These are phyloP conservation scores for Diaporthe vaccinii DNA, from an alignment of 2,329 filamentous ascomycete species.

Conservation along the genomic window DNA sequence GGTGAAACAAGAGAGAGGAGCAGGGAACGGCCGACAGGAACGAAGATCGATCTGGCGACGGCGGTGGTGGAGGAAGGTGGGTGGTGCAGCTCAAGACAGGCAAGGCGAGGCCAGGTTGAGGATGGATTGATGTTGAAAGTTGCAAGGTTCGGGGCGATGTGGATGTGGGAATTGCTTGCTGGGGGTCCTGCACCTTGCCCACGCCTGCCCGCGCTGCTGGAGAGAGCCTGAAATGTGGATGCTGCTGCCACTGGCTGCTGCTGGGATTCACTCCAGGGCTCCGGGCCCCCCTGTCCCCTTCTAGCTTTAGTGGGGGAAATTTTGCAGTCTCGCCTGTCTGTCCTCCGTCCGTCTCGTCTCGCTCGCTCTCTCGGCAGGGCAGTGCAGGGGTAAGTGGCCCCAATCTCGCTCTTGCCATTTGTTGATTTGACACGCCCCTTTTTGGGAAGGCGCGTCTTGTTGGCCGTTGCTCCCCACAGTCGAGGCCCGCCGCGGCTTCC, in stretches of 20 bases:
- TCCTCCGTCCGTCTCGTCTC: slow-evolving; percentile 10
- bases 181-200: slow-evolving; percentile 16
- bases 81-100: slow-evolving; percentile 32
- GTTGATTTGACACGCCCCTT: slow-evolving; percentile 39
- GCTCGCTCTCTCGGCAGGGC: slow-evolving; percentile 16
- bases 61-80: slow-evolving; percentile 24
- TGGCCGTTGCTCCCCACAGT: slow-evolving; percentile 32
- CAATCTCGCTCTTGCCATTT: slow-evolving; percentile 34
- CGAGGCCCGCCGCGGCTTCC: not conserved
- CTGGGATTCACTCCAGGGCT: not conserved
- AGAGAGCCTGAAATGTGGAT: slow-evolving; percentile 24
- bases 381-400: slow-evolving; percentile 24
- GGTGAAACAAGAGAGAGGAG: slow-evolving; percentile 48
- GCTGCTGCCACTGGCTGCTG: not conserved
- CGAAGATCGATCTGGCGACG: slow-evolving; percentile 44
- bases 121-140: slow-evolving; percentile 36
- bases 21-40: slow-evolving; percentile 45
- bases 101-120: slow-evolving; percentile 34
- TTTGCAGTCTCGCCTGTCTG: slow-evolving; percentile 27
- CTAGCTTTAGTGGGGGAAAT: slow-evolving; percentile 24
- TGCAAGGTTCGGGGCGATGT: slow-evolving; percentile 38
- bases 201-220: slow-evolving; percentile 25
- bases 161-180: slow-evolving; percentile 30
- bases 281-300: not conserved
- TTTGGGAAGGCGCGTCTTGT: slow-evolving; percentile 36